Base-by-base conservation (phyloP, 768 basidiomycete species). In the Paxillus ammoniavirescens region DNA sequence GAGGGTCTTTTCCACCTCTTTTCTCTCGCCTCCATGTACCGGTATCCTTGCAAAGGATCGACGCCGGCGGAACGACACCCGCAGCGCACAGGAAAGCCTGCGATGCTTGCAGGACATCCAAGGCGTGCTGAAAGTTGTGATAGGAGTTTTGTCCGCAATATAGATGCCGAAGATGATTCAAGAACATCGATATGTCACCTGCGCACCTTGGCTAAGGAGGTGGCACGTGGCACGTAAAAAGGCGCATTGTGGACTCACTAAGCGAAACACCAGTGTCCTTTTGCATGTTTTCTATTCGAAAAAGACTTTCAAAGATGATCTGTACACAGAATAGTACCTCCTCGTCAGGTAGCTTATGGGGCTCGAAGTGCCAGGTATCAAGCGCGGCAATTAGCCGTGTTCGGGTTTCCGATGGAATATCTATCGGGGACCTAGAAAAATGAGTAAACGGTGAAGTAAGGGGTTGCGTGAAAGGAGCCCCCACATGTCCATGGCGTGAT, bases 51-150 rank as follows among this genome's bases (percentile, higher is more conserved):
- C 77, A 71, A 37, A 85, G 76, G 46, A 87, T 80, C 1, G 79
- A 78, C 8, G 91, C 76, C 2, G 89, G 82, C 3, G 97, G 97
- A 0, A 93, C 90, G 66, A 89, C 80, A 30, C 86, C 87, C 14
- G 90, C 88, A 28, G 83, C 77, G 43, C 79, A 80, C 23, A 99
- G 77, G 73, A 94, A 98, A 18, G 82, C 83, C 63, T 97, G 93
- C 4, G 85, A 83, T 0, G 95, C 94, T 66, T 99, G 97, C 18
- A 98, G 80, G 14, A 98, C 97, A 69, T 99, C 97, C 41, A 97
- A 76, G 0, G 95, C 97, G 72, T 99, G 97, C 56, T 92, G 86
- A 67, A 96, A 98, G 66, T 98, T 99, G 77, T 99, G 97, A 70
- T 99, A 99, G 26, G 89, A 87, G 72, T 98, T 98, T 53, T 87